Base-by-base conservation (phyloP, 2,329 filamentous ascomycete species). In the Microcyclospora tardicrescens region DNA sequence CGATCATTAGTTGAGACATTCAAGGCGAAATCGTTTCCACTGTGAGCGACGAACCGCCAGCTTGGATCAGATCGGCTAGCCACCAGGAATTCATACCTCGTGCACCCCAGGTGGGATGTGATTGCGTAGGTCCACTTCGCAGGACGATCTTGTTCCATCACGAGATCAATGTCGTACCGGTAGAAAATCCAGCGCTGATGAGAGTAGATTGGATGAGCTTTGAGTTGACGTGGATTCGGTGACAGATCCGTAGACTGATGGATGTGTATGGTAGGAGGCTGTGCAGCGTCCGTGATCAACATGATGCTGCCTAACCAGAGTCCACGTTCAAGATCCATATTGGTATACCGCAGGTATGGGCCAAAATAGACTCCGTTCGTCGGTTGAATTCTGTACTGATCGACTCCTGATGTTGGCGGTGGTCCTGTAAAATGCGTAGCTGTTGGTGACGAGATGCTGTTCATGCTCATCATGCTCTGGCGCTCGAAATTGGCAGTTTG, bases 301-400 rank as follows among this genome's bases (percentile, higher is more conserved):
- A 98, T 69, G 51, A 98, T 94, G 34, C 87, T 95, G 13, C 91
- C 91, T 13, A 89, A 68, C 91, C 91, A 98, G 10, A 85, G 57
- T 1, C 91, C 87, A 46, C 79, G 79, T 56, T 96, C 87, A 34
- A 96, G 62, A 49, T 98, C 85, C 86, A 98, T 96, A 54, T 98
- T 98, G 24, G 84, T 84, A 57, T 98, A 98, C 52, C 91, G 75
- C 35, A 98, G 67, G 57, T 96, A 96, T 0, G 91, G 91, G 0
- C 91, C 91, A 62, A 98, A 98, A 63, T 98, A 98, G 2, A 98
- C 91, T 4, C 86, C 86, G 50, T 98, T 98, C 0, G 86, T 94
- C 1, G 91, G 87, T 40, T 81, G 77, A 31, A 95, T 78, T 58
- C 91, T 91, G 68, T 94, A 98, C 69, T 93, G 77, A 46, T 95